Base-by-base conservation (phyloP, 768 basidiomycete species). In the Myochromella boudieri region DNA sequence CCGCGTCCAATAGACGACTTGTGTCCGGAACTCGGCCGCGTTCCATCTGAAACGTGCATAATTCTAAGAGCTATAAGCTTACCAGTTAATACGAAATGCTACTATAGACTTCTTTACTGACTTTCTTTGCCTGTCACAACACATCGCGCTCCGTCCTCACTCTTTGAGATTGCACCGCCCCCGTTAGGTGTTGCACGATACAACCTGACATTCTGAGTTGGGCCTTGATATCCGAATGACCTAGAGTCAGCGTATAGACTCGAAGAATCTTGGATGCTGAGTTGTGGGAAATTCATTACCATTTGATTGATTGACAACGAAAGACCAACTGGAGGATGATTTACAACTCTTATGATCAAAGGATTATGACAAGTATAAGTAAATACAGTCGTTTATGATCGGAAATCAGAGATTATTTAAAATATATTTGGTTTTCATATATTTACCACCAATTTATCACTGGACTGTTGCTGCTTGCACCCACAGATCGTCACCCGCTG, bases 61-160 rank as follows among this genome's bases (percentile, higher is more conserved):
- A 85, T 73, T 55, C 81, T 76, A 34, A 86, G 65, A 29, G 80
- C 84, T 85, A 14, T 28, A 37, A n/a, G 33, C 48, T 29, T 46
- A 31, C 25, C 31, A 4, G 26, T n/a, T 32, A 26, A 15, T n/a
- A n/a, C n/a, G n/a, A n/a, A n/a, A n/a, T n/a, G 39, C 17, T 27
- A 12, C 21, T 29, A 4, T 2, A 36, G 24, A 15, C 15, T 12
- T 15, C 20, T 6, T 25, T 10, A 46, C 53, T 45, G 29, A 88
- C 88, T 87, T 71, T 89, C 88, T 64, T 79, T 81, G n/a, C 88
- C 87, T 1, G 87, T 80, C 9, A 90, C 84, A 1, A 81, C 86
- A 64, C 85, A 87, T 56, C 81, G 67, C 28, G 56, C 59, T 1
- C 82, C 84, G 55, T 90, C 87, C 50, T 83, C 81, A 52, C 76